These are phyloP conservation scores for Pseudocercospora macadamiae DNA, from an alignment of 2,329 filamentous ascomycete genomes.

Conservation along the genomic window DNA sequence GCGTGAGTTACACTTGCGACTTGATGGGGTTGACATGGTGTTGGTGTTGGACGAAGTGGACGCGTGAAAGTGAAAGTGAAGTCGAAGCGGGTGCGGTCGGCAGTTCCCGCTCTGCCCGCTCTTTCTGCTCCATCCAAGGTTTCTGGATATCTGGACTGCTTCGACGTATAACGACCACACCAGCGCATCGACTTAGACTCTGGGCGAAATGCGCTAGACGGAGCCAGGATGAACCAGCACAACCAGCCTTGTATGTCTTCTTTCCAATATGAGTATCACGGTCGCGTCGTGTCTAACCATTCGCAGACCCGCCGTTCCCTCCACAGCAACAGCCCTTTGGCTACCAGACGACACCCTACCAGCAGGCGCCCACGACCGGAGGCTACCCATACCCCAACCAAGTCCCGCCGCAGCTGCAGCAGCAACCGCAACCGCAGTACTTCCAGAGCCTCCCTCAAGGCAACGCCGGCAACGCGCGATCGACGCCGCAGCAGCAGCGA, in stretches of 20 bases:
- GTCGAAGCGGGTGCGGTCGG: too few species aligned
- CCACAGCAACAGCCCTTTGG: constrained; percentile 6
- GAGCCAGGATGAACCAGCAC: constrained; percentile 9
- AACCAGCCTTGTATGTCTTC: constrained; percentile 2
- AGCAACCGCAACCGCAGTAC: constrained; percentile 19
- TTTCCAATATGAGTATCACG: not conserved
- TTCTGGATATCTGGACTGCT: not conserved
- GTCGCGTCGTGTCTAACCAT: not conserved
- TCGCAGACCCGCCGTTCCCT: constrained; percentile 5
- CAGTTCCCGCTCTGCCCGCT: too few species aligned
- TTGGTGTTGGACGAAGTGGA: too few species aligned
- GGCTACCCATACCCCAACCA: constrained; percentile 8
- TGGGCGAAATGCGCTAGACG: not conserved
- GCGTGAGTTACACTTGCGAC: too few species aligned
- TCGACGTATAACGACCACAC: constrained; percentile 7
- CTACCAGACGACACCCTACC: constrained; percentile 12
- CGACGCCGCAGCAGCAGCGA: constrained; percentile 11
- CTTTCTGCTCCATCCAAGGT: too few species aligned
- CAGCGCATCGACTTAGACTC: constrained; percentile 3
- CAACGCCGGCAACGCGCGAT: not conserved
- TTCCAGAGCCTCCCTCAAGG: constrained; percentile 23
- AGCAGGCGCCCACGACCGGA: not conserved
- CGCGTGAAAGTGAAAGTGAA: too few species aligned
- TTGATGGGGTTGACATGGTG: too few species aligned
- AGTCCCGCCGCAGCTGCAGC: constrained; percentile 9